phyloP scores from a whole-genome alignment of 2,329 filamentous ascomycete species.

The Emergomyces orientalis region DNA sequence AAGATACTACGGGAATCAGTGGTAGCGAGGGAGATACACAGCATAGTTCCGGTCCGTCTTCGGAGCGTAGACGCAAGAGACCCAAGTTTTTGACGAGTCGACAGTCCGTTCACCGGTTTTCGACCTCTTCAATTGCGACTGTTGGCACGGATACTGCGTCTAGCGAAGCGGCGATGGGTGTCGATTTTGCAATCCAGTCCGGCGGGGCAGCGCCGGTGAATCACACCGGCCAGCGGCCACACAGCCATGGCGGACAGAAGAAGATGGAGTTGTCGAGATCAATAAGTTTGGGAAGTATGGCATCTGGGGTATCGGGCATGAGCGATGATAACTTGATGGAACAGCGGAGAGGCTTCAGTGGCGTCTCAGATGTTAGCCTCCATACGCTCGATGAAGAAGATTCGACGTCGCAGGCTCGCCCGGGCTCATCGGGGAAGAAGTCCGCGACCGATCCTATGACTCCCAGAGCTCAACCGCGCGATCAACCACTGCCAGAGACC shows the following conservation, averaged over 20 bases:
- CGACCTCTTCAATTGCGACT: conserved; percentile 47
- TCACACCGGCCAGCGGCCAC: conserved; percentile 17
- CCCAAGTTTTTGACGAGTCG: conserved; percentile 49
- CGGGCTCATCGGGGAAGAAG: conserved; percentile 31
- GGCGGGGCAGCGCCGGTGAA: conserved; percentile 59
- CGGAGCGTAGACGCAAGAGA: conserved; percentile 33
- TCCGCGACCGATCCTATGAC: conserved; percentile 51
- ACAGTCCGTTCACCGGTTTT: conserved; percentile 50
- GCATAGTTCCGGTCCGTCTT: conserved; percentile 15
- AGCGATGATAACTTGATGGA: conserved; percentile 41
- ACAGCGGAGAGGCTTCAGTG: conserved; percentile 35
- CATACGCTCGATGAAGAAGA: conserved; percentile 54
- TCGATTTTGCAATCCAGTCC: conserved; percentile 74
- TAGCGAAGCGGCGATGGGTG: conserved; percentile 65
- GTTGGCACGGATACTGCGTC: conserved; percentile 50
- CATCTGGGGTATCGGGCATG: conserved; percentile 57
- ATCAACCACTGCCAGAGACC: conserved; percentile 60
- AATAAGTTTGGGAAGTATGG: conserved; percentile 82
- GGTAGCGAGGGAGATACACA: conserved; percentile 20
- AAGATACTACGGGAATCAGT: conserved; percentile 12
- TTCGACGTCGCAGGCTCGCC: conserved; percentile 26
- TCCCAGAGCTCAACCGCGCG: conserved; percentile 52
- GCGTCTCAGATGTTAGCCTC: conserved; percentile 39
- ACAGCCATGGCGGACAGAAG: conserved; percentile 32
- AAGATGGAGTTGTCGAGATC: conserved; percentile 55